A percentile compares a stretch with the other conserved stretches of the same genome.
Conservation (phyloP, 306 rosid genomes). For the Carpinus viminea region DNA sequence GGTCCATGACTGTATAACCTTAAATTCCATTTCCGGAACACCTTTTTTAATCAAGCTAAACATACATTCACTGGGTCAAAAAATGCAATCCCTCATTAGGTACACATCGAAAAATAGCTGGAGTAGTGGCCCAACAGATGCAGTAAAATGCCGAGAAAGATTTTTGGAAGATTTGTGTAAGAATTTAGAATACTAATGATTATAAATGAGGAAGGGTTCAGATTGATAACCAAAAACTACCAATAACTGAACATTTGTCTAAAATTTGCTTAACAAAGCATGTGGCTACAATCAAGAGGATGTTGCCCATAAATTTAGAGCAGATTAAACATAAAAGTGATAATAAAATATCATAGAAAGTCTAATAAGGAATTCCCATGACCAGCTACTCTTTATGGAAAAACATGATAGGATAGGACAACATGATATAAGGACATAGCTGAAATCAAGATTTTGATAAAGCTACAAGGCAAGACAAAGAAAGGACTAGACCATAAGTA, state of each 20-base stretch:
- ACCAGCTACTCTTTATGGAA: background rate
- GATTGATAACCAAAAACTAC: conserved; percentile 2
- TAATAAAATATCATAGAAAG: background rate
- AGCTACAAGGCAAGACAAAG: background rate
- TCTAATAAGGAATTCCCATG: background rate
- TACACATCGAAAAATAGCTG: background rate
- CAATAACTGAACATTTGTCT: background rate
- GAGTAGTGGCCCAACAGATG: background rate
- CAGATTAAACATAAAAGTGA: background rate
- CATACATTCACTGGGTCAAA: background rate
- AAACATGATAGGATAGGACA: background rate
- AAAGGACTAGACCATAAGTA: background rate
- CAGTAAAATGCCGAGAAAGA: background rate
- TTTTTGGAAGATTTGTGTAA: background rate
- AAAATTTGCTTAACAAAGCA: background rate
- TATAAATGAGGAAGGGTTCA: background rate
- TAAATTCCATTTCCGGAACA: background rate
- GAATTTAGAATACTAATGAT: background rate
- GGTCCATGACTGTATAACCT: conserved; percentile 1
- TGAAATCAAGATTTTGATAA: background rate
- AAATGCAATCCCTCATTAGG: background rate
- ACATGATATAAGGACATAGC: background rate
- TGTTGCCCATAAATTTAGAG: conserved; percentile 1
- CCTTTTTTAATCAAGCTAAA: background rate
- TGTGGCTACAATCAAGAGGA: background rate